Base-by-base conservation (phyloP, 495 filamentous ascomycete species). In the Annulohypoxylon nitens region DNA sequence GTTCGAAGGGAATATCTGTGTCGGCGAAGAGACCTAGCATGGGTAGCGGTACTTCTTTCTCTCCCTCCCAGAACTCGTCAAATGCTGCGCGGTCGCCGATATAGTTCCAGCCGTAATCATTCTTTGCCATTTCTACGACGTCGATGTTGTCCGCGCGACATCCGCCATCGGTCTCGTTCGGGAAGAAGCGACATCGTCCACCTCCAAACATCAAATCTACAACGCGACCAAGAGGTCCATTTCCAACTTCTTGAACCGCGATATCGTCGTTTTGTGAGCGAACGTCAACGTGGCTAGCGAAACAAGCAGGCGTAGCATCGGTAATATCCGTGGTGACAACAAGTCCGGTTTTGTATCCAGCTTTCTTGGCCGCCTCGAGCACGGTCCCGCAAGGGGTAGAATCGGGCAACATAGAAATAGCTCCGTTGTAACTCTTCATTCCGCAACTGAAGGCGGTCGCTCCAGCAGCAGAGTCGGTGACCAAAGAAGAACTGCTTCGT, bases 271-370 rank as follows among this genome's bases (percentile, higher is more conserved):
- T 92, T 76, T 97, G 93, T 59, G 81, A 78, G 39, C 96, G 88
- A 62, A 87, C 81, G 67, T 93, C 91, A 0, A 93, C 96, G 79
- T 98, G 97, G 18, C 93, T 88, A 0, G 94, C 94, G 78, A 98
- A 99, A 80, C 93, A 97, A 3, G 96, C 96, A 0, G 96, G 96
- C n/a, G 96, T 99, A 10, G 96, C 96, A 82, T 99, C 96, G 3
- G 96, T 98, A 73, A 98, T 90, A 45, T 96, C 88, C 0, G 96
- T 99, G 2, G 96, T 99, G 18, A 98, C 96, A 7, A 98, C 96
- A 76, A 99, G 78, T 7, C 97, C 96, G 0, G 96, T 99, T 81
- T 90, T 91, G 73, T 97, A 98, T 1, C 96, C 96, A 1, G 91
- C 92, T 76, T 90, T 86, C 81, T 97, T 94, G 59, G 96, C 96